Evolutionary conservation across 495 filamentous ascomycete species (phyloP).

Genomic region (Annulohypoxylon maeteangense): DNA sequence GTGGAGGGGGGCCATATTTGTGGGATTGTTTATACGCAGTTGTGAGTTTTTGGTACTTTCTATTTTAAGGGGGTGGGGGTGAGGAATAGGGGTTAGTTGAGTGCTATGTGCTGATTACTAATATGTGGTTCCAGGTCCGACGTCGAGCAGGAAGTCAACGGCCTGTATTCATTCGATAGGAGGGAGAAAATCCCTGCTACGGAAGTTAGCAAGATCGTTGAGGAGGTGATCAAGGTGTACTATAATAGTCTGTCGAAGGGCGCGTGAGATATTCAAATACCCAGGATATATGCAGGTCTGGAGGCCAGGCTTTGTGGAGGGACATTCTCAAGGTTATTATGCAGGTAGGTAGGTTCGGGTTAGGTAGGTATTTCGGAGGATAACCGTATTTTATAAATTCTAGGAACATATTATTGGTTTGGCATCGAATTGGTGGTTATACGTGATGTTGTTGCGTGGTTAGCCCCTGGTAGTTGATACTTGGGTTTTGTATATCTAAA

Average conservation of each 20-base stretch:
- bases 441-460: background rate
- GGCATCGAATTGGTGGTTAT: background rate
- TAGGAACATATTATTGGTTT: background rate
- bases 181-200: slow-evolving; percentile 53
- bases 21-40: slow-evolving; percentile 51
- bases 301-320: background rate
- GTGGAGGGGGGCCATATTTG: slow-evolving; percentile 41
- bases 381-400: background rate
- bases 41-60: slow-evolving; percentile 38
- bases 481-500: too few species aligned
- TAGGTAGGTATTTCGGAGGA: background rate
- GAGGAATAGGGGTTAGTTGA: background rate
- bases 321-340: background rate
- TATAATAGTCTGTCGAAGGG: slow-evolving; percentile 38
- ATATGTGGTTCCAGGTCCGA: slow-evolving; percentile 55
- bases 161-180: slow-evolving; percentile 70
- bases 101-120: slow-evolving; percentile 4
- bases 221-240: slow-evolving; percentile 44
- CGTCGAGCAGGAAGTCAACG: slow-evolving; percentile 73
- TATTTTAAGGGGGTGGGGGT: background rate
- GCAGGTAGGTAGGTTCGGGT: background rate
- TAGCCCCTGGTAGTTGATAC: too few species aligned
- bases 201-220: slow-evolving; percentile 48
- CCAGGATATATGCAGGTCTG: background rate
- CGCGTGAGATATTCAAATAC: background rate